These are phyloP conservation scores for Paspalum notatum DNA, from an alignment of 176 grass and related monocot species.

Conservation along the genomic window DNA sequence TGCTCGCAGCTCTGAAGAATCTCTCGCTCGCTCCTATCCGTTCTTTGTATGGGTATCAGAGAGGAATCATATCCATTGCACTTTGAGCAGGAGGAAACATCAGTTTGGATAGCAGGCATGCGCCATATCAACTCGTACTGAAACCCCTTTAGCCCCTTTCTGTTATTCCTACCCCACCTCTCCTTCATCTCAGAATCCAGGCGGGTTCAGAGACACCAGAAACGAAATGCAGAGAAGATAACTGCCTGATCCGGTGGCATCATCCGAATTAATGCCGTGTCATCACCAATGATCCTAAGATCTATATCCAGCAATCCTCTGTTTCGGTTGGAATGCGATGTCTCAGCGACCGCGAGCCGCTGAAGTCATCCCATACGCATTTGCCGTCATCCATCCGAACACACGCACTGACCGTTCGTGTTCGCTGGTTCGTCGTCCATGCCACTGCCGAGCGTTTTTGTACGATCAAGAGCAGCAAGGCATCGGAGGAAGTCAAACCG, in stretches of 20 bases:
- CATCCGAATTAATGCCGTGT: slow-evolving; percentile 10
- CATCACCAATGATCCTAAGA: slow-evolving; percentile 16
- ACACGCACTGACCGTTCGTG: neutral
- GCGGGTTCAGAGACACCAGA: neutral
- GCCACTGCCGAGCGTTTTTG: neutral
- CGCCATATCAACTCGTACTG: neutral
- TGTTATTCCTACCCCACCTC: neutral
- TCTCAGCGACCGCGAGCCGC: neutral
- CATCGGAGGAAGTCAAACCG: no score
- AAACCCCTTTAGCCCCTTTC: neutral
- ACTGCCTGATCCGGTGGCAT: neutral
- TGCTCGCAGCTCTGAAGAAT: neutral
- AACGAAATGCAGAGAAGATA: neutral
- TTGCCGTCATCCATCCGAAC: neutral
- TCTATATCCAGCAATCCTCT: neutral
- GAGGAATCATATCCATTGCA: slow-evolving; percentile 10
- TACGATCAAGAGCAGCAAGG: no score
- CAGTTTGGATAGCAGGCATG: neutral
- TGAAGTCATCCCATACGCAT: slow-evolving; percentile 13
- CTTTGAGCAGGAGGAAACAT: slow-evolving; percentile 26
- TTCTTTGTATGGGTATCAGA: neutral
- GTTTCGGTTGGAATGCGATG: slow-evolving; percentile 14
- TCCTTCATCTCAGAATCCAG: neutral
- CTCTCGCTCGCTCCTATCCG: slow-evolving; percentile 23
- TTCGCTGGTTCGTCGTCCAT: neutral